Base-by-base conservation (phyloP, 768 basidiomycete genomes). In the Podaxis pistillaris region DNA sequence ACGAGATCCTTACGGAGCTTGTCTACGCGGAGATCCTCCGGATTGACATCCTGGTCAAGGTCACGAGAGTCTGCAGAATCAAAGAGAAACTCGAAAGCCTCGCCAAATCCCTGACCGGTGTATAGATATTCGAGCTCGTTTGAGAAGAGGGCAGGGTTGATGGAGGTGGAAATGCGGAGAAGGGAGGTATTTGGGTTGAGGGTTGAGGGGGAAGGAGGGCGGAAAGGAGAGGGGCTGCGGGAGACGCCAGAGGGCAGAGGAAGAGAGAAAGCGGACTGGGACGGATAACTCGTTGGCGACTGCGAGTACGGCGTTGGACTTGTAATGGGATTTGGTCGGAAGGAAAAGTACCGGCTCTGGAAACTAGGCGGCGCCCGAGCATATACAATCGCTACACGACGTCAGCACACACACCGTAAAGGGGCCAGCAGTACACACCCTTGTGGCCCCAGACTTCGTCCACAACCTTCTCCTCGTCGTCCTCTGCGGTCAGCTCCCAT, bases 41-140 rank as follows among this genome's bases (percentile, higher is more conserved):
- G 72, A 57, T 80, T 77, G 36, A 66, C 67, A 37, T 69, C 67
- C 24, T 68, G 62, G 40, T 47, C 68, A 55, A 89, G 81, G 81
- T 74, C 61, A 81, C 80, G 63, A 70, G 82, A 65, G 81, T 85
- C 73, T 77, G 68, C 81, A 28, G 77, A 85, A 68, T 95, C 94
- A 68, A 93, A 94, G 4, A 94, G 83, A 71, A 92, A 94, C 67
- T 91, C 91, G 67, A 93, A 94, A 3, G 90, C 90, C 70, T 91
- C 90, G 57, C 93, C 91, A 64, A 95, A 85, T 36, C 92, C 92
- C 71, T 91, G 88, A 12, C 92, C 93, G 0, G 96, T 97, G 73
- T 98, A 99, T 1, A 98, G 84, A 71, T 94, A 96, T 72, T 97
- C 95, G 40, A 98, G 85, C 71, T 96, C 91, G 54, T 95, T 91